Evolutionary conservation across 2,329 filamentous ascomycete species (phyloP).

Genomic region (Balansia obtecta): DNA sequence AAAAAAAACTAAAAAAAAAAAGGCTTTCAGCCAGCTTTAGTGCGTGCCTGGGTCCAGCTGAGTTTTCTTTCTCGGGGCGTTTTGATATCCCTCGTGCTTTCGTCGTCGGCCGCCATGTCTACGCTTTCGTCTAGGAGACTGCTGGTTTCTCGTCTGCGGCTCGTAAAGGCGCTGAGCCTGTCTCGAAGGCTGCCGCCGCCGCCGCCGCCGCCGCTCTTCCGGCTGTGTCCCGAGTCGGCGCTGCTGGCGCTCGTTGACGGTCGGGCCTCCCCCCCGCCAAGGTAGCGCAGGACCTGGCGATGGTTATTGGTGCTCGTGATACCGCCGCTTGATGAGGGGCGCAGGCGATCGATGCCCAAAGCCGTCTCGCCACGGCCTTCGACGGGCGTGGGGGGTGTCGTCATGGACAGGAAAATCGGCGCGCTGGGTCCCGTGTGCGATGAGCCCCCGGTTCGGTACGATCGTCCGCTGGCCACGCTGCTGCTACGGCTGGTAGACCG

Average conservation of each 20-base stretch:
- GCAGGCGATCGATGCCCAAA: constrained; percentile 19
- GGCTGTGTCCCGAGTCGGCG: constrained; percentile 13
- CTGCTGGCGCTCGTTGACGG: constrained; percentile 22
- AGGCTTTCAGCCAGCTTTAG: constrained; percentile 10
- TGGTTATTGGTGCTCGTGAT: constrained; percentile 12
- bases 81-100: constrained; percentile 6
- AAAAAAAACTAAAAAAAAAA: too few relatives aligned
- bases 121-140: constrained; percentile 9
- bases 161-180: constrained; percentile 22
- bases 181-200: constrained; percentile 22
- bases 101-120: constrained; percentile 13
- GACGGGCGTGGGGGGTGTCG: constrained; percentile 29
- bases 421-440: constrained; percentile 16
- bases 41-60: constrained; percentile 9
- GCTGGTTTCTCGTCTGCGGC: constrained; percentile 14
- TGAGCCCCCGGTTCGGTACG: constrained; percentile 24
- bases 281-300: constrained; percentile 8
- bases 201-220: constrained; percentile 18
- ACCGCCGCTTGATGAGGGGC: constrained; percentile 21
- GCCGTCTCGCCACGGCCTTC: constrained; percentile 15
- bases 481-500: constrained; percentile 39
- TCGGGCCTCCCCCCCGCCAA: constrained; percentile 12
- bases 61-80: constrained; percentile 5
- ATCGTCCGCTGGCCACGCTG: constrained; percentile 36
- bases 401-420: constrained; percentile 34